Base-by-base conservation (phyloP, 164 flowering plant species). In the Euptelea pleiosperma region DNA sequence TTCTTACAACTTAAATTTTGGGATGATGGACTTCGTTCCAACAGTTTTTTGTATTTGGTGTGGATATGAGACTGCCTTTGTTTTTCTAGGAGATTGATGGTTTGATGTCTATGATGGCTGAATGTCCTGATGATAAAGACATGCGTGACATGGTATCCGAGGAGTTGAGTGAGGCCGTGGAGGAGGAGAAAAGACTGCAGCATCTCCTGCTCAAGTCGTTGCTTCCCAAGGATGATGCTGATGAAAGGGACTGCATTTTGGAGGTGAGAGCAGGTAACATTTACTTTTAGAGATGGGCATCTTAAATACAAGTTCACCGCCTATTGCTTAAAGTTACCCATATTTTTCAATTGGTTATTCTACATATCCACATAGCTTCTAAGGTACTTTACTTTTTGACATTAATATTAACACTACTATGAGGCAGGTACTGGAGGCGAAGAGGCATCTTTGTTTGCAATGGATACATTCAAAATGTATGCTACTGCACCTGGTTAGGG, bases 191-290 rank as follows among this genome's bases (percentile, higher is more conserved):
- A 49, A 75, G 77, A 60, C 54, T 86, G 66, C 94, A 84, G 65
- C 62, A 57, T 54, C 68, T 76, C 60, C 73, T 93, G 34, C 81
- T 90, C 21, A 83, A 76, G 67, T 75, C 84, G 8, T 72, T 93
- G 67, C 94, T 93, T 63, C 98, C 96, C 1, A 87, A 85, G 75
- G 97, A 90, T 71, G 97, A 88, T 67, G 98, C 97, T 39, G 98
- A 93, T 83, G 98, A 90, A 66, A 82, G 97, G 63, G 94, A 76
- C 63, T 86, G 87, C 75, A 93, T 93, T 58, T 70, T 93, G 84
- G 98, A 93, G 80, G 98, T 93, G 66, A 82, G 98, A 74, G 97
- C 98, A 78, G 98, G 98, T 93, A 82, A 80, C 24, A 19, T n/a
- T 30, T 52, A 25, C 28, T 15, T 53, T 1, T 48, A 30, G 8